Evolutionary conservation across 2,329 filamentous ascomycete species (phyloP), one percentile per base, ranked within the genome.

Genomic region (Neopestalotiopsis sp.): DNA sequence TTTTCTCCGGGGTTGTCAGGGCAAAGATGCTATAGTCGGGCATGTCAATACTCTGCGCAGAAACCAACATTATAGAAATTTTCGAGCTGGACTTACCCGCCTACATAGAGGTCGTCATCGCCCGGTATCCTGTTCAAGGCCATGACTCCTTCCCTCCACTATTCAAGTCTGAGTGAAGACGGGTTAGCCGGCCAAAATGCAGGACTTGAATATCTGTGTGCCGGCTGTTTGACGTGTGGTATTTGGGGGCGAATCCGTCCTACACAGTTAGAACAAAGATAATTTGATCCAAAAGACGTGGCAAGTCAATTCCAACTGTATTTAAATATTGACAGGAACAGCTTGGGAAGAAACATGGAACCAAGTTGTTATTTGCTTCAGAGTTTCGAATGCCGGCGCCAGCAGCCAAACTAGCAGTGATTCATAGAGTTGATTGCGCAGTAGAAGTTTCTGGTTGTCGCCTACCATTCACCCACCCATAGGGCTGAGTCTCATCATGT

Each of bases 21-120:
- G 42, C 61, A 68, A 70, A 68, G 4, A 70, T 67, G 12, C 69
- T 70, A n/a, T 53, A 9, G 45, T 10, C 14, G 4, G 63, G 1
- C 34, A 63, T n/a, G 66, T 67, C 65, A 67, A 32, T 28, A 59
- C 32, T 32, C 24, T 10, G 45, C 5, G 24, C 24, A 4, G 24
- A 28, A 20, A 17, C n/a, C 10, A 7, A 10, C 28, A 28, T 13
- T 59, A 17, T 38, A 34, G 34, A 67, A 6, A 30, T 30, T 56
- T 7, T 56, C 9, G 24, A 32, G 57, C 20, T 34, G 28, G 64
- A 73, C 87, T 81, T 85, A 95, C 93, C 93, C 92, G 81, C 93
- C 92, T 73, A 96, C 91, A 79, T 91, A 95, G 73, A 96, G 85
- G 71, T 93, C 89, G 71, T 91, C 86, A 73, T 89, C 86, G 38